phyloP scores from a whole-genome alignment of 2,329 filamentous ascomycete species.

The Exophiala phaeomuriformis region DNA sequence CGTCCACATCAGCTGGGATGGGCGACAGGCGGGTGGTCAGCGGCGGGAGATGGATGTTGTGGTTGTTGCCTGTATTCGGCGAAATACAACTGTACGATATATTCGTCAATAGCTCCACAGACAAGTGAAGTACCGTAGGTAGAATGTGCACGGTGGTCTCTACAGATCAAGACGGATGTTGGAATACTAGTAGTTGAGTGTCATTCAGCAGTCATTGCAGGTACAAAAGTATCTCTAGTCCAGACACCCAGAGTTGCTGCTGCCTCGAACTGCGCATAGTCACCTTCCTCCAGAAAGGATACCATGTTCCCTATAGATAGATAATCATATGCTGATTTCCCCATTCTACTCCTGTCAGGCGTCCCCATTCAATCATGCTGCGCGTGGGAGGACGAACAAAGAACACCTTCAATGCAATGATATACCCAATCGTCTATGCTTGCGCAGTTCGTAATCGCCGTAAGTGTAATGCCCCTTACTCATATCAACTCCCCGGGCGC shows the following conservation, averaged over 20 bases:
- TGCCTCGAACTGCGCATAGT: neutral
- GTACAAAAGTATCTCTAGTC: slow-evolving; percentile 1
- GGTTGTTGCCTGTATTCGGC: too few relatives aligned
- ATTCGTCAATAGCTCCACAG: too few relatives aligned
- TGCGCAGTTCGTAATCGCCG: slow-evolving; percentile 12
- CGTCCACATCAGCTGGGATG: too few relatives aligned
- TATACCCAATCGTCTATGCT: slow-evolving; percentile 20
- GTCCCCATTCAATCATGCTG: neutral
- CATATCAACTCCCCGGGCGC: slow-evolving; percentile 6
- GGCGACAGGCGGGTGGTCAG: too few relatives aligned
- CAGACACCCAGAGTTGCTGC: neutral
- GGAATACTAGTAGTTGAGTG: too few relatives aligned
- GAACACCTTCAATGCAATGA: slow-evolving; percentile 18
- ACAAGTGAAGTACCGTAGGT: too few relatives aligned
- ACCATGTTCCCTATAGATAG: slow-evolving; percentile 1
- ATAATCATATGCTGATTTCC: slow-evolving; percentile 3
- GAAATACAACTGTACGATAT: too few relatives aligned
- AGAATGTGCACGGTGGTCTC: too few relatives aligned
- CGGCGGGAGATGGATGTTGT: too few relatives aligned
- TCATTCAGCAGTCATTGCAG: neutral
- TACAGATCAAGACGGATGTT: too few relatives aligned
- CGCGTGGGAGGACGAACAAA: neutral
- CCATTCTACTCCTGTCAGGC: neutral
- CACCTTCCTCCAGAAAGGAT: neutral
- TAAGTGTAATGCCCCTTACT: slow-evolving; percentile 6